Conservation (phyloP, 2,329 filamentous ascomycete species). For the Colletotrichum melonis region DNA sequence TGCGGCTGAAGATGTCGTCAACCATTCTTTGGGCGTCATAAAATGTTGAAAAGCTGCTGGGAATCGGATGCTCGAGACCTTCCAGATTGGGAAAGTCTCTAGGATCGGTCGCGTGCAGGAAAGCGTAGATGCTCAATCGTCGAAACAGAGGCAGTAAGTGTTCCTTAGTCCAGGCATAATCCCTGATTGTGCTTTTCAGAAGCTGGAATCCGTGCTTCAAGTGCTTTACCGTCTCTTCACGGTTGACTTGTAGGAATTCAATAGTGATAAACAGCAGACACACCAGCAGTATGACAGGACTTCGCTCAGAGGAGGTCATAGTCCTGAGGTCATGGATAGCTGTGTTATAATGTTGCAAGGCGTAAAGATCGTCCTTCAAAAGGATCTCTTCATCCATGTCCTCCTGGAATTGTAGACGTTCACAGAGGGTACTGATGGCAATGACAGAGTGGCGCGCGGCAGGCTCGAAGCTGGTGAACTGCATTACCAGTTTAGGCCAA, state of each 20-base stretch:
- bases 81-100: slow-evolving; percentile 28
- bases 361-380: not conserved
- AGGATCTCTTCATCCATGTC: not conserved
- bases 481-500: slow-evolving; percentile 33
- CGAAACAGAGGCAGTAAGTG: slow-evolving; percentile 17
- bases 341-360: slow-evolving; percentile 14
- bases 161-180: slow-evolving; percentile 2
- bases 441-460: slow-evolving; percentile 23
- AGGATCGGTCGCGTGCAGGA: not conserved
- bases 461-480: slow-evolving; percentile 17
- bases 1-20: slow-evolving; percentile 1
- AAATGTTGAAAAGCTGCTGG: not conserved
- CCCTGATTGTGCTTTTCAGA: not conserved
- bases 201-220: slow-evolving; percentile 9
- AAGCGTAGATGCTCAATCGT: not conserved
- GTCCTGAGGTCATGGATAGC: slow-evolving; percentile 15
- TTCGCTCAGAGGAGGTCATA: not conserved
- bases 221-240: not conserved
- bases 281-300: slow-evolving; percentile 24
- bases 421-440: slow-evolving; percentile 36
- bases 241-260: slow-evolving; percentile 20
- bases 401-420: not conserved
- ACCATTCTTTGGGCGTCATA: slow-evolving; percentile 9
- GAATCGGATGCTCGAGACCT: not conserved
- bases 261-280: slow-evolving; percentile 26